Percentiles rank a stretch among this genome's conserved stretches.
These are phyloP conservation scores for Falciphora oryzae DNA, from an alignment of 2,329 filamentous ascomycete genomes.

Conservation along the genomic window DNA sequence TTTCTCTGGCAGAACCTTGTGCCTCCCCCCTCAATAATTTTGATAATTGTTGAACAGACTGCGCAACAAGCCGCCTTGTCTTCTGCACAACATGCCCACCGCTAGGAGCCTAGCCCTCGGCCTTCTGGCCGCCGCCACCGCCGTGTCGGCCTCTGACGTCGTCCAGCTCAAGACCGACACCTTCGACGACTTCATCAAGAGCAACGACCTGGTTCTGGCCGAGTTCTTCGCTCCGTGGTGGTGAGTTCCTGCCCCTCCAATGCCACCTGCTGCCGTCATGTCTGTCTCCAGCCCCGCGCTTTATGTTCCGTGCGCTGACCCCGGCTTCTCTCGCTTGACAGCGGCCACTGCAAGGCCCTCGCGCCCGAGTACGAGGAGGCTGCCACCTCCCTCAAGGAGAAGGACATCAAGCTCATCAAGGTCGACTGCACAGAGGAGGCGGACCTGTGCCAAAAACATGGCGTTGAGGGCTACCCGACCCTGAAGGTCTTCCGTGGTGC, in stretches of 20 bases:
- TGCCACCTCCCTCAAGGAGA: slow-evolving; percentile 78
- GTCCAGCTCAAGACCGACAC: slow-evolving; percentile 76
- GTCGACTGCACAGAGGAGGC: slow-evolving; percentile 93
- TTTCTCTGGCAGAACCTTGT: slow-evolving; percentile 3
- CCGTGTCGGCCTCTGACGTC: slow-evolving; percentile 73
- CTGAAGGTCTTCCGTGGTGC: slow-evolving; percentile 96
- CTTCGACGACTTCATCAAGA: slow-evolving; percentile 80
- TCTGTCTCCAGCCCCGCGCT: neutral
- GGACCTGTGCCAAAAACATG: slow-evolving; percentile 83
- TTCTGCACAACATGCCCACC: slow-evolving; percentile 34
- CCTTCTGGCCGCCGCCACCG: slow-evolving; percentile 49
- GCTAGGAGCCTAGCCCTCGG: slow-evolving; percentile 46
- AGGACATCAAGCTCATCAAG: slow-evolving; percentile 80
- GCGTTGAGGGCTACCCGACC: slow-evolving; percentile 96
- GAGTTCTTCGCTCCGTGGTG: slow-evolving; percentile 51
- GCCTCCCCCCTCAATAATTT: neutral
- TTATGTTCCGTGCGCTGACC: neutral
- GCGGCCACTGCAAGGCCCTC: slow-evolving; percentile 97
- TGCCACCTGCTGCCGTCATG: neutral
- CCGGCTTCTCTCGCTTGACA: slow-evolving; percentile 42
- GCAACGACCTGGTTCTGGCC: slow-evolving; percentile 83
- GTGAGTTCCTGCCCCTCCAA: slow-evolving; percentile 46
- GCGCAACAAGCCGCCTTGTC: neutral
- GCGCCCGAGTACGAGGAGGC: slow-evolving; percentile 88
- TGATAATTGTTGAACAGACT: neutral